Evolutionary conservation across 495 filamentous ascomycete species (phyloP), one percentile per base, ranked within the genome.

Genomic region (Neurospora africana): DNA sequence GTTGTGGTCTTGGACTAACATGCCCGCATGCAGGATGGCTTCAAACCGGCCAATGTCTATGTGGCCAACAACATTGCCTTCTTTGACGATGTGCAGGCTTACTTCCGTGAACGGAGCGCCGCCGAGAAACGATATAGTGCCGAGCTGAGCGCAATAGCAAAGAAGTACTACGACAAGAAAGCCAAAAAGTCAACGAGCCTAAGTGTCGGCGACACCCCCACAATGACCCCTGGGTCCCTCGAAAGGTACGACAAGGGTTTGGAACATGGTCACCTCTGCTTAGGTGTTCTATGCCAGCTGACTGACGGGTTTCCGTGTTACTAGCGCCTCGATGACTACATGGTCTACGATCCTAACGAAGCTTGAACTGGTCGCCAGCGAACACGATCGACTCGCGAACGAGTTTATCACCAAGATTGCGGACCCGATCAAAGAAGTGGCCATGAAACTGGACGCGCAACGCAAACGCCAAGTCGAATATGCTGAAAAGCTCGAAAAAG

Each of bases 161-260:
- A 94, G 85, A 97, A 93, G 79, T 98, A 97, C 83, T 93, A 92
- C 76, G 96, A 99, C 79, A 97, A 95, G 84, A 98, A 97, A 83
- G 88, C 91, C 17, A 94, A 90, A 84, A 97, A 96, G 83, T 90
- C 92, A 37, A 91, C 92, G 75, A 91, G 85, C 74, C 77, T 99
- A 74, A 97, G 94, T 79, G 95, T 99, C 47, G 95, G 95, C 74
- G 96, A 99, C 79, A 95, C 88, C 23, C 95, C 95, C 58, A 89
- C 87, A 74, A 90, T 98, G 87, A 98, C 95, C 6, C 96, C 95
- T 2, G 95, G 96, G 5, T 97, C 93, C 39, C 88, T 99, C 70
- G 95, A 99, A 78, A 95, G 90, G 90, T 90, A 79, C 43, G 72
- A 68, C 61, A 68, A 72, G 75, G 53, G 23, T 67, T 65, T 41